Conservation (phyloP, 176 grass and related monocot species). For the Pharus latifolius region DNA sequence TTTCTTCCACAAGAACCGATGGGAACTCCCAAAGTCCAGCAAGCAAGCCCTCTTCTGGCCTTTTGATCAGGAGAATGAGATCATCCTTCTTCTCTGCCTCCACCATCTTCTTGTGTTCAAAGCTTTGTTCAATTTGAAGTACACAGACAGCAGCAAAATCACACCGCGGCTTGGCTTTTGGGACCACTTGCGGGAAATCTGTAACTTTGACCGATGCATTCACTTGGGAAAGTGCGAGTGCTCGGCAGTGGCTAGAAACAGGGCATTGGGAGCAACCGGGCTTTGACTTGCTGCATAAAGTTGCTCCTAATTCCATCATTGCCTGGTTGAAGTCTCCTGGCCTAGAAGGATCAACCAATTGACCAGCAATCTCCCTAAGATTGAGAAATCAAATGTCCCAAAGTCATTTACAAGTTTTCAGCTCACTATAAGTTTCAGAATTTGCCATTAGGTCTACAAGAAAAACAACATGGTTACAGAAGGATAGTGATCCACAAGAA, state of each 20-base stretch:
- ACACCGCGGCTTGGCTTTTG: constrained; percentile 62
- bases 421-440: neutral
- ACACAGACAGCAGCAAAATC: constrained; percentile 84
- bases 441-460: neutral
- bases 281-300: constrained; percentile 52
- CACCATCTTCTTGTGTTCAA: neutral
- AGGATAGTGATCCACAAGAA: neutral
- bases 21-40: constrained; percentile 98
- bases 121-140: constrained; percentile 47
- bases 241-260: constrained; percentile 59
- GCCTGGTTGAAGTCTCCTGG: constrained; percentile 98
- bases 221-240: constrained; percentile 36
- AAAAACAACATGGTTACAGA: neutral
- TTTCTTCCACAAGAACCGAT: constrained; percentile 43
- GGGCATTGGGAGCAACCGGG: constrained; percentile 68
- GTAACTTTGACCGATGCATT: constrained; percentile 37
- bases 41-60: constrained; percentile 84
- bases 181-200: constrained; percentile 61
- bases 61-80: constrained; percentile 62
- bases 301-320: constrained; percentile 97
- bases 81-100: neutral
- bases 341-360: constrained; percentile 75
- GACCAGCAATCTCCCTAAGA: constrained; percentile 56
- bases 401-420: neutral
- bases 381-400: neutral